Percentiles rank a stretch among this genome's conserved stretches.
phyloP scores from a whole-genome alignment of 176 grass and related monocot species.

The Oryza rufipogon region DNA sequence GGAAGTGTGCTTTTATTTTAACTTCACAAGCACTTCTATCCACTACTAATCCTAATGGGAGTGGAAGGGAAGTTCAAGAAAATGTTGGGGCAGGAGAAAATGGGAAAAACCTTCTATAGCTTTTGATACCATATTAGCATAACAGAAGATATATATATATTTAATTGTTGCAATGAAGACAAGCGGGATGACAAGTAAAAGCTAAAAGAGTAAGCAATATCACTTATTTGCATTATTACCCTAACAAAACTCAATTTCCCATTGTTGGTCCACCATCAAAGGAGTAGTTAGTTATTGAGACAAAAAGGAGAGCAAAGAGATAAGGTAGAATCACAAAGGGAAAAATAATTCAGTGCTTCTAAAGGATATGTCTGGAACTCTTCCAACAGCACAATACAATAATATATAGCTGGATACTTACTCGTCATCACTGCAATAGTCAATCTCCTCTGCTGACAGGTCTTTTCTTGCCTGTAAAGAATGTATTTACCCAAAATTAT shows the following conservation, averaged over 20 bases:
- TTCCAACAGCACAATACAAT: conserved; percentile 10
- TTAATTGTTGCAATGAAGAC: not conserved
- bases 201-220: not conserved
- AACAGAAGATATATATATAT: conserved; percentile 4
- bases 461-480: conserved; percentile 91
- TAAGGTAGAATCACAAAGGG: not conserved
- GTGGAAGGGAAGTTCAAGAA: conserved; percentile 10
- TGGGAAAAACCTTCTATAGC: not conserved
- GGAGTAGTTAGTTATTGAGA: conserved; percentile 9
- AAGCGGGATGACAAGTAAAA: not conserved
- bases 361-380: conserved; percentile 26
- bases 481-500: conserved; percentile 37
- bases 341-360: conserved; percentile 20
- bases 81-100: not conserved
- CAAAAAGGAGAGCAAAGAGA: not conserved
- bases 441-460: conserved; percentile 76
- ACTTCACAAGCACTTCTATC: conserved; percentile 1
- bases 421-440: conserved; percentile 81
- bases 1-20: conserved; percentile 24
- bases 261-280: not conserved
- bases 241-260: not conserved
- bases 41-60: conserved; percentile 21
- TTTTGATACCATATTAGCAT: not conserved
- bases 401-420: conserved; percentile 53
- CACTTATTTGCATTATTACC: not conserved